Evolutionary conservation across 352 stramenopile species (phyloP), one percentile per base, ranked within the genome.

Genomic region (Paralagenidium karlingii): DNA sequence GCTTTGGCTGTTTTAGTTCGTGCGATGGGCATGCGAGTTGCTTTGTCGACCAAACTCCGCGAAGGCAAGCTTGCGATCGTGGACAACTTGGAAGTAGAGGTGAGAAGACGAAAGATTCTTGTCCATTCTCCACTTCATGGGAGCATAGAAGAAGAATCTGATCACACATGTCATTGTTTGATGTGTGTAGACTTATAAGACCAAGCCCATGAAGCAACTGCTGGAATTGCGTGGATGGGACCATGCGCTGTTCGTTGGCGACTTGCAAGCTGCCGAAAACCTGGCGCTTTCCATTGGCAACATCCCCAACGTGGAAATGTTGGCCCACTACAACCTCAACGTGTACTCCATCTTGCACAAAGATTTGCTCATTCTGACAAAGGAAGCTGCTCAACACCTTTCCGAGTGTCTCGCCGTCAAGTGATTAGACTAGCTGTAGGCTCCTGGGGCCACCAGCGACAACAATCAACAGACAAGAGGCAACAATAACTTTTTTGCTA

Each of bases 281-380:
- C 89, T 92, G 21, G 25, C 76, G 53, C 53, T 88, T 31, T 68
- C 71, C n/a, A 89, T 73, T 36, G 66, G 75, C 53, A 92, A 92
- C 67, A 73, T 92, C 48, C 71, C 75, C 38, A 75, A 82, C 57
- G 67, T 92, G 29, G 76, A 85, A 53, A 78, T 73, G 44, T 55
- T 92, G 30, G 61, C 73, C 55, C 69, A 88, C 63, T 61, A 84
- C 58, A 87, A 89, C 68, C 77, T 92, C 59, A 92, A 89, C 55
- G 75, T 89, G 28, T 92, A 92, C 67, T 86, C 78, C 54, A 89
- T 92, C 58, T 44, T 92, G 55, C 70, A 92, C 50, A 87, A 87
- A 63, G 78, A 92, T 48, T 45, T 92, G 51, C 57, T 92, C 30
- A 68, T 92, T 45, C 68, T 89, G 53, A 88, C 78, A 22, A 75